Conservation (phyloP, 2,329 filamentous ascomycete species). For the Aureobasidium sp. region DNA sequence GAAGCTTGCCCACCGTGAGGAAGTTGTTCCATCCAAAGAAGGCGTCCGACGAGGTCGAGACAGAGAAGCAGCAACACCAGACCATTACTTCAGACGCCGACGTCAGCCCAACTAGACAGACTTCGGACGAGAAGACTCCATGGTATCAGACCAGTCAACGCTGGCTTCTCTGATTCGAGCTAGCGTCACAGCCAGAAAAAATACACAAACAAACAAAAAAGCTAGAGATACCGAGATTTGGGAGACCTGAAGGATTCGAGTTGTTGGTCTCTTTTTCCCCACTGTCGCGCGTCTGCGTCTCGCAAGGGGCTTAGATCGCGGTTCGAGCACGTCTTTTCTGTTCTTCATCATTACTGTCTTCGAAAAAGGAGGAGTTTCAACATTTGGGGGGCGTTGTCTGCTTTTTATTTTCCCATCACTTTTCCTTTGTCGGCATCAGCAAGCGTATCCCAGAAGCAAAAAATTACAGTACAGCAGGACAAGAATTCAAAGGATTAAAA, state of each 20-base stretch:
- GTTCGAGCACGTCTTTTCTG: not conserved
- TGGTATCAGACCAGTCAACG: slow-evolving; percentile 9
- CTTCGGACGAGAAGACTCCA: not conserved
- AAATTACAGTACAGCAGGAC: not conserved
- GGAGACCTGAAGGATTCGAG: not conserved
- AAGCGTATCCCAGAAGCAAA: slow-evolving; percentile 7
- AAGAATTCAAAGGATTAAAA: not conserved
- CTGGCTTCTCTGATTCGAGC: not conserved
- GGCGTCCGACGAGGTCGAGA: not conserved
- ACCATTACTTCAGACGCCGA: too few species aligned
- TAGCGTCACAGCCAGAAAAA: not conserved
- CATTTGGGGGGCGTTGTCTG: slow-evolving; percentile 1
- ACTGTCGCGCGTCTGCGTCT: not conserved
- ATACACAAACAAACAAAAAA: slow-evolving; percentile 1
- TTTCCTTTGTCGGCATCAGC: slow-evolving; percentile 6
- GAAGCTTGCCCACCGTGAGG: not conserved
- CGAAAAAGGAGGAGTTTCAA: not conserved
- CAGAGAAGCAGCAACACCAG: not conserved
- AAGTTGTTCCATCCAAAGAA: not conserved
- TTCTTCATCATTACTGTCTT: not conserved
- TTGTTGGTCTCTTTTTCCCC: not conserved
- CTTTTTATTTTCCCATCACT: not conserved
- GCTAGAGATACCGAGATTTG: not conserved
- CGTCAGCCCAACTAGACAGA: too few species aligned
- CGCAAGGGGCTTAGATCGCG: not conserved